Conservation (phyloP, 768 basidiomycete genomes). For the Paxillus rubicundulus region DNA sequence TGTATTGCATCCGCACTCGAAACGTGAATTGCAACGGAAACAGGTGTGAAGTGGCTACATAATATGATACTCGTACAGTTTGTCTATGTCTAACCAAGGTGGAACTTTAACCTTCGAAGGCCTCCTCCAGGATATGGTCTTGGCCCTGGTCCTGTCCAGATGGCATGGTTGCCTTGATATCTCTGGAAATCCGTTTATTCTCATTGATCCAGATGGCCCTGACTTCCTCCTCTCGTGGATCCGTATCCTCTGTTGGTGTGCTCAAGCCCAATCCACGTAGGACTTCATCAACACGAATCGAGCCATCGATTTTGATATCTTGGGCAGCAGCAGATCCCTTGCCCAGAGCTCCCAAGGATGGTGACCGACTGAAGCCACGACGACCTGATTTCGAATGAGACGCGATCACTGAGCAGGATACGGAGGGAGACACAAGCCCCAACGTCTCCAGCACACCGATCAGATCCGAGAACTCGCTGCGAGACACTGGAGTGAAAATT, state of each 20-base stretch:
- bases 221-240: slow-evolving; percentile 44
- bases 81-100: background rate
- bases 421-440: slow-evolving; percentile 52
- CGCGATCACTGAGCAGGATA: slow-evolving; percentile 27
- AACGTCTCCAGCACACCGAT: slow-evolving; percentile 69
- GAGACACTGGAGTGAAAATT: slow-evolving; percentile 61
- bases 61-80: slow-evolving; percentile 2
- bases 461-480: slow-evolving; percentile 76
- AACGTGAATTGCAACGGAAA: slow-evolving; percentile 7
- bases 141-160: slow-evolving; percentile 1
- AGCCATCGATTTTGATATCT: slow-evolving; percentile 53
- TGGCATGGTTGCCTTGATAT: slow-evolving; percentile 25
- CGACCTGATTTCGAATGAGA: slow-evolving; percentile 49
- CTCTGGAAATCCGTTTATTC: slow-evolving; percentile 36
- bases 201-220: slow-evolving; percentile 43
- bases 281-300: slow-evolving; percentile 65
- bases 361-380: slow-evolving; percentile 52
- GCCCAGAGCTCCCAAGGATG: slow-evolving; percentile 48
- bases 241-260: slow-evolving; percentile 16
- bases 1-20: no score
- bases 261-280: slow-evolving; percentile 60
- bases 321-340: slow-evolving; percentile 35
- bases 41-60: slow-evolving; percentile 9
- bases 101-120: slow-evolving; percentile 32
- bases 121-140: slow-evolving; percentile 29